phyloP scores from a whole-genome alignment of 768 basidiomycete species.

The Lactarius hatsudake region DNA sequence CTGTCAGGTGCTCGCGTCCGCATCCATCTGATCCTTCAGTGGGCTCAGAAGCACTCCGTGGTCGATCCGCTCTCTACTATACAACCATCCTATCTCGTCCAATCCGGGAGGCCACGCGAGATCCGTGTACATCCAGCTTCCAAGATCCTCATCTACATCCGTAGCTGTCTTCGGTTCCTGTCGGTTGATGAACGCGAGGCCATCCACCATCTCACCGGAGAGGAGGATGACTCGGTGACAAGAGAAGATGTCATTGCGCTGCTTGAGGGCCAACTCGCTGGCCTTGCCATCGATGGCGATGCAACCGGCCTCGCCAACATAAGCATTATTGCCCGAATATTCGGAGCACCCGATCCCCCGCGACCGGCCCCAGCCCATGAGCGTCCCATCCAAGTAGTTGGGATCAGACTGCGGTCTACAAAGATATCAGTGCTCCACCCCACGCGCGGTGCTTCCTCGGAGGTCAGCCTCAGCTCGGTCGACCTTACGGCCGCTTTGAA shows the following conservation, averaged over 20 bases:
- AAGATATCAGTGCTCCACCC: constrained; percentile 22
- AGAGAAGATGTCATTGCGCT: constrained; percentile 24
- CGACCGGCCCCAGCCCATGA: not conserved
- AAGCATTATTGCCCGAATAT: constrained; percentile 26
- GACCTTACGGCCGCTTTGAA: constrained; percentile 7
- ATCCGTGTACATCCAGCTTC: constrained; percentile 69
- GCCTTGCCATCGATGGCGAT: constrained; percentile 23
- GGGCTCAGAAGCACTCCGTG: constrained; percentile 48
- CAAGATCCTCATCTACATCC: constrained; percentile 76
- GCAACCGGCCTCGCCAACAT: constrained; percentile 18
- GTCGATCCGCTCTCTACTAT: constrained; percentile 80
- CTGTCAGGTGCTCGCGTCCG: constrained; percentile 9
- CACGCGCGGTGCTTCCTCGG: constrained; percentile 16
- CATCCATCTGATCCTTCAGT: constrained; percentile 48
- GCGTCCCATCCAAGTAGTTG: not conserved
- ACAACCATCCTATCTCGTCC: constrained; percentile 81
- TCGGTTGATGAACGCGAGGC: constrained; percentile 33
- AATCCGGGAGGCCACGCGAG: constrained; percentile 63
- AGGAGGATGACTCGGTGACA: constrained; percentile 27
- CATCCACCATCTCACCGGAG: constrained; percentile 15
- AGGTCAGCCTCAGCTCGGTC: constrained; percentile 10
- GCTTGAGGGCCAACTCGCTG: constrained; percentile 17
- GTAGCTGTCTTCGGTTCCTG: constrained; percentile 56
- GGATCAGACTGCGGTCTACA: constrained; percentile 9
- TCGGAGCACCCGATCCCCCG: not conserved